phyloP scores from a whole-genome alignment of 805 yeast genomes.

The Saccharomycopsis sp. region DNA sequence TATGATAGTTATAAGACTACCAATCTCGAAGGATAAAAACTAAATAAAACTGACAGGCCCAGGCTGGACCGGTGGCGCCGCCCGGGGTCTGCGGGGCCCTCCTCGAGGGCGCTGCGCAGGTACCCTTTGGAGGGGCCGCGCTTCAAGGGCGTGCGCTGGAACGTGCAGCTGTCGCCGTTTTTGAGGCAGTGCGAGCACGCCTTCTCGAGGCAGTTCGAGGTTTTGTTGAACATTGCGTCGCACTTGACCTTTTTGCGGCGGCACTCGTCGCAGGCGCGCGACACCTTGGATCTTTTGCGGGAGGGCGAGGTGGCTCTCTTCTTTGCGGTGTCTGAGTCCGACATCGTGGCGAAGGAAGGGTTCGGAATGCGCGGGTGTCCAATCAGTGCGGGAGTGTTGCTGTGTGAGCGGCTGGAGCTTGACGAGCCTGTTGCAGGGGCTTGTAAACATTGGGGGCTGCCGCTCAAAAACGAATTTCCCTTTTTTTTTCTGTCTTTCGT shows the following conservation, averaged over 20 bases:
- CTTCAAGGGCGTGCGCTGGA: conserved; percentile 65
- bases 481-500: no score
- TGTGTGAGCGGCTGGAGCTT: no score
- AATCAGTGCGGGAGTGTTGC: no score
- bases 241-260: conserved; percentile 67
- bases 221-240: conserved; percentile 47
- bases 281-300: conserved; percentile 63
- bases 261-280: conserved; percentile 78
- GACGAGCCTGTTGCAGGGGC: no score
- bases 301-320: conserved; percentile 3
- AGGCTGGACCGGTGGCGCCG: background rate
- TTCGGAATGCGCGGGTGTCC: background rate
- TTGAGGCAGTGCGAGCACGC: conserved; percentile 58
- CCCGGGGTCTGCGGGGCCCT: no score
- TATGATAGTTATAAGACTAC: conserved; percentile 4
- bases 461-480: background rate
- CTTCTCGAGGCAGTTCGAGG: conserved; percentile 41
- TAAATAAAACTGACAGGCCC: no score
- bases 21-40: no score
- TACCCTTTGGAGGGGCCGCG: conserved; percentile 78
- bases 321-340: background rate
- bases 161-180: conserved; percentile 55
- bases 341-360: background rate
- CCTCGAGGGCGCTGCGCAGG: conserved; percentile 37
- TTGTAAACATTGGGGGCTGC: no score